Evolutionary conservation across 1,284 basidiomycete species (phyloP).

Genomic region (Leccinum huronense): DNA sequence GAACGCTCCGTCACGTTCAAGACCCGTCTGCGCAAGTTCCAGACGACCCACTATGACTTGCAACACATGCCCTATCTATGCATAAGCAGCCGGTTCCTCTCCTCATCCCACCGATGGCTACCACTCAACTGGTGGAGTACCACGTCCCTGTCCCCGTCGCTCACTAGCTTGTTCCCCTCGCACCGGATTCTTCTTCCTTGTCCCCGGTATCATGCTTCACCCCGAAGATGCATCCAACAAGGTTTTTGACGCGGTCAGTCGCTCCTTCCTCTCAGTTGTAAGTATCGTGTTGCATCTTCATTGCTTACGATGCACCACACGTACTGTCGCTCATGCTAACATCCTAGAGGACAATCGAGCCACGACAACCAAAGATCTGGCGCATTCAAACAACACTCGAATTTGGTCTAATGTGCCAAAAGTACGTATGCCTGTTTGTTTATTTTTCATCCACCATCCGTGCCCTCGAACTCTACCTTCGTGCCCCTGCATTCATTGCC

Average conservation of each 20-base stretch:
- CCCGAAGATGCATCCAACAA: constrained; percentile 68
- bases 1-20: background rate
- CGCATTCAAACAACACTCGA: constrained; percentile 57
- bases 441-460: constrained; percentile 10
- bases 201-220: constrained; percentile 58
- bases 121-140: background rate
- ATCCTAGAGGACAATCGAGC: constrained; percentile 63
- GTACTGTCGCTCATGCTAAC: constrained; percentile 7
- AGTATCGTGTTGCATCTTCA: constrained; percentile 34
- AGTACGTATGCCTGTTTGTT: constrained; percentile 46
- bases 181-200: constrained; percentile 46
- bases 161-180: constrained; percentile 7
- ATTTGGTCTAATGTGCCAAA: constrained; percentile 68
- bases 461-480: constrained; percentile 6
- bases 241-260: constrained; percentile 67
- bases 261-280: constrained; percentile 69
- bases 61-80: background rate
- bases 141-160: constrained; percentile 1
- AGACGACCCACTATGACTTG: background rate
- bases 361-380: constrained; percentile 80
- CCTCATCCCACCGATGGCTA: background rate
- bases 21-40: background rate
- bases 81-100: background rate
- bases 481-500: constrained; percentile 13
- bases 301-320: constrained; percentile 18